Percentiles rank a stretch among this genome's conserved stretches.
Evolutionary conservation across 164 flowering plant genomes (phyloP).

Genomic region (Chloranthus sessilifolius): DNA sequence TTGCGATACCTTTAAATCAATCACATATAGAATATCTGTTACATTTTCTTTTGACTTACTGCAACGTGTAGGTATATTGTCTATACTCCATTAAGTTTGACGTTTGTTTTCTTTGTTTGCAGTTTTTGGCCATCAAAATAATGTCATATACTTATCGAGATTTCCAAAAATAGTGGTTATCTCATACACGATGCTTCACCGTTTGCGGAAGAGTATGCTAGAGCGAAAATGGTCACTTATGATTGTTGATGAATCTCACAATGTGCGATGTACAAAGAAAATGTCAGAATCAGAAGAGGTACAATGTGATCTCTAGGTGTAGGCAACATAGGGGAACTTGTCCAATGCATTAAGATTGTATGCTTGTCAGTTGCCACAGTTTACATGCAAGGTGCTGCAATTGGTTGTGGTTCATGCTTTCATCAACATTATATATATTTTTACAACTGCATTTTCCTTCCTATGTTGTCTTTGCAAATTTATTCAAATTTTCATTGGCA

Average conservation of each 20-base stretch:
- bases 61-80: background rate
- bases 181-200: conserved; percentile 85
- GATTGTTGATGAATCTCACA: conserved; percentile 96
- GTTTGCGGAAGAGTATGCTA: conserved; percentile 60
- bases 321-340: background rate
- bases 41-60: too few species aligned
- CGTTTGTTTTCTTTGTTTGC: conserved; percentile 17
- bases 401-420: too few species aligned
- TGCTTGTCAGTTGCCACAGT: background rate
- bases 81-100: background rate
- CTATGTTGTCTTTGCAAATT: too few species aligned
- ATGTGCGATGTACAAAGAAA: conserved; percentile 73
- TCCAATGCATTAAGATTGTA: too few species aligned
- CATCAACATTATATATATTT: too few species aligned
- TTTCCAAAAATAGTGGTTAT: conserved; percentile 80
- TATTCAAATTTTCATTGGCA: too few species aligned
- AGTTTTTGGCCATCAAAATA: conserved; percentile 85
- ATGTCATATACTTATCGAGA: conserved; percentile 54
- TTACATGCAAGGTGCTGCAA: too few species aligned
- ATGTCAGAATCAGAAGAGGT: conserved; percentile 75
- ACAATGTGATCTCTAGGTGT: conserved; percentile 5
- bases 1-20: too few species aligned
- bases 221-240: conserved; percentile 73
- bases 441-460: too few species aligned
- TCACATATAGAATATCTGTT: too few species aligned